Evolutionary conservation across 805 yeast species (phyloP).

Genomic region (Phaffomyces opuntiae): DNA sequence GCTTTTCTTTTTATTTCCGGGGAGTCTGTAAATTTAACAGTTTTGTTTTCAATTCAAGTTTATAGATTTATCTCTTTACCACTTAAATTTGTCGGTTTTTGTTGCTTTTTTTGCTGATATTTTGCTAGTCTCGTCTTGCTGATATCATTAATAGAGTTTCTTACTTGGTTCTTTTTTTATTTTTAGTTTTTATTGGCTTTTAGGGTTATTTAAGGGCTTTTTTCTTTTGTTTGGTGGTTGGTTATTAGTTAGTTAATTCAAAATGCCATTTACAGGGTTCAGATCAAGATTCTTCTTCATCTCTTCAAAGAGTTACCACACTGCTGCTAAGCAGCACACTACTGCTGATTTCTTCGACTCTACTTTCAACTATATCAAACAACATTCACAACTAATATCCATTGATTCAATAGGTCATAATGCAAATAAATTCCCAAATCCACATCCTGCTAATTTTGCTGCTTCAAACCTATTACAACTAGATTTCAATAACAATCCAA

Average conservation of each 20-base stretch:
- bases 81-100: too few relatives aligned
- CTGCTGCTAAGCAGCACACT: conserved; percentile 25
- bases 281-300: conserved; percentile 30
- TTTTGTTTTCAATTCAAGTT: too few relatives aligned
- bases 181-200: too few relatives aligned
- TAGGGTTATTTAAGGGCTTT: too few relatives aligned
- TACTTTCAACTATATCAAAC: conserved; percentile 32
- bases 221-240: too few relatives aligned
- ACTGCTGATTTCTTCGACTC: conserved; percentile 32
- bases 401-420: conserved; percentile 16
- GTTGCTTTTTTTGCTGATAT: too few relatives aligned
- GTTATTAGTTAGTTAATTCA: conserved; percentile 2
- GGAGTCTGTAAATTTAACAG: too few relatives aligned
- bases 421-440: conserved; percentile 19
- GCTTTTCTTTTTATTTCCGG: too few relatives aligned
- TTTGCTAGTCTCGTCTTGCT: too few relatives aligned
- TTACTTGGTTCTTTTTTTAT: too few relatives aligned
- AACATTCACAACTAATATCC: conserved; percentile 27
- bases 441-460: conserved; percentile 31
- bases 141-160: too few relatives aligned
- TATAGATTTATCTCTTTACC: too few relatives aligned
- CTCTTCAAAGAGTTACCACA: conserved; percentile 29
- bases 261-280: conserved; percentile 35
- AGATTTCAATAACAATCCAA: conserved; percentile 17
- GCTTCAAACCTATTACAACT: conserved; percentile 25